Conservation (phyloP, 306 rosid species). For the Benincasa hispida region DNA sequence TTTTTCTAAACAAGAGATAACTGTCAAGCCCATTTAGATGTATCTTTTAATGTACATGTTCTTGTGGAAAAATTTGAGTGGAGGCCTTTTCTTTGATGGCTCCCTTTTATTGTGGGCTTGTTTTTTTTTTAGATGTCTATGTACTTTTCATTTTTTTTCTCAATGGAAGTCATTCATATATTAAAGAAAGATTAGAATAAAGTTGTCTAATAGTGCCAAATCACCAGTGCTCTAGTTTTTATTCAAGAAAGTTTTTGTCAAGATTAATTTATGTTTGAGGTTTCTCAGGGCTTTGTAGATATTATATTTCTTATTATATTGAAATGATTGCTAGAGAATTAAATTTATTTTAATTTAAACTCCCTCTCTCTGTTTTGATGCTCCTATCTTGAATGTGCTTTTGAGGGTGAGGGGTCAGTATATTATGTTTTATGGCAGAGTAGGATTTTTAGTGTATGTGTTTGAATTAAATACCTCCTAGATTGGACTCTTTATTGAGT, state of each 20-base stretch:
- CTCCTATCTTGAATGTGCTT: neutral
- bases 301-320: neutral
- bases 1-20: neutral
- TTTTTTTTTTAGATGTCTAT: no score
- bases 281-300: neutral
- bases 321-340: neutral
- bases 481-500: conserved; percentile 1
- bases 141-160: no score
- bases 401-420: neutral
- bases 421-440: neutral
- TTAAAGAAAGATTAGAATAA: neutral
- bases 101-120: no score
- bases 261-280: neutral
- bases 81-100: no score
- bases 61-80: neutral
- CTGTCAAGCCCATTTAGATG: neutral
- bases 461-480: neutral
- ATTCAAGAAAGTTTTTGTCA: neutral
- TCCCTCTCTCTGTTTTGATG: neutral
- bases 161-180: no score
- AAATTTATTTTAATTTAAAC: neutral
- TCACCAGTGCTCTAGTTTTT: neutral
- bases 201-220: neutral
- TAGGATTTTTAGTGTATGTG: neutral
- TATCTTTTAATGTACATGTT: neutral